These are phyloP conservation scores for Phellopilus nigrolimitatus DNA, from an alignment of 1,284 basidiomycete genomes.

Conservation along the genomic window DNA sequence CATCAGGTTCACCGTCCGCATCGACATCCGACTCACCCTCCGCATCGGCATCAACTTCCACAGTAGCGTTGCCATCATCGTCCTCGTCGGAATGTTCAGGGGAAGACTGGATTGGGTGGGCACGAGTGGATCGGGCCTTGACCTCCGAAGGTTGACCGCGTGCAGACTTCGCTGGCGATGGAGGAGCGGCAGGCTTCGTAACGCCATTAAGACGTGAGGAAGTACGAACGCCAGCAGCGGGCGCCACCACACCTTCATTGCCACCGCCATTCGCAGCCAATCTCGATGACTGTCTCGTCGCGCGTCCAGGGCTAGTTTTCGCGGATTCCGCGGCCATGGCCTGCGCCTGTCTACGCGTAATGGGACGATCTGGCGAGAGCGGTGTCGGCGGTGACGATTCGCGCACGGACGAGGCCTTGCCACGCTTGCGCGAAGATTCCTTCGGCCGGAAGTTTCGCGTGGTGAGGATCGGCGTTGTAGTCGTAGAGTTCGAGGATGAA, in stretches of 20 bases:
- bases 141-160: neutral
- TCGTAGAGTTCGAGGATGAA: constrained; percentile 6
- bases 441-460: constrained; percentile 3
- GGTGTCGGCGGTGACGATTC: constrained; percentile 11
- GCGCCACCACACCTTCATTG: neutral
- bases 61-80: constrained; percentile 7
- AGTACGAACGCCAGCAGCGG: neutral
- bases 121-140: neutral
- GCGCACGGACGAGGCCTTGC: constrained; percentile 7
- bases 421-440: constrained; percentile 10
- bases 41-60: constrained; percentile 30
- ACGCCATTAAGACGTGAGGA: constrained; percentile 10
- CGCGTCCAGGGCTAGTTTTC: constrained; percentile 1
- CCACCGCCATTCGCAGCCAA: constrained; percentile 13
- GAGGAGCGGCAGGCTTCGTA: constrained; percentile 1
- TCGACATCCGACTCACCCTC: constrained; percentile 38
- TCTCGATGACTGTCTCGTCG: constrained; percentile 14
- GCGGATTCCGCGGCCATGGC: constrained; percentile 13
- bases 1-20: constrained; percentile 37
- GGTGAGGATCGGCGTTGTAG: constrained; percentile 1
- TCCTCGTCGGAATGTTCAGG: constrained; percentile 16
- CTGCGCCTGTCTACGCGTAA: constrained; percentile 17
- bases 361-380: constrained; percentile 17
- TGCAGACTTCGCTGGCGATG: constrained; percentile 2
- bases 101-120: neutral